phyloP scores from a whole-genome alignment of 805 yeast species.

The Kodamaea kakaduensis region DNA sequence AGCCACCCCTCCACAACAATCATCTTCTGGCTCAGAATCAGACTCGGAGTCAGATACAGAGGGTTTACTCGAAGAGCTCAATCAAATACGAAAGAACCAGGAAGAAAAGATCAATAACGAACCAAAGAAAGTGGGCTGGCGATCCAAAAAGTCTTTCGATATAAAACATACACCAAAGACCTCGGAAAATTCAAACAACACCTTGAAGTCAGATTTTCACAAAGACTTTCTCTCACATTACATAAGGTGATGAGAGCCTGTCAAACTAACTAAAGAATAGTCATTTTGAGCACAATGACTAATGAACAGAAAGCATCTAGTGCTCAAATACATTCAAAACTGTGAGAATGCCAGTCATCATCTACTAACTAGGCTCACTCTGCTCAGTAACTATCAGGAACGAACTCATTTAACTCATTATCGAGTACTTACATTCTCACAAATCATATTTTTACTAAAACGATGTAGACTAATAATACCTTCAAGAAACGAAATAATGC shows the following conservation, averaged over 20 bases:
- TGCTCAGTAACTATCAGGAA: no score
- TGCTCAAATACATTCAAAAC: no score
- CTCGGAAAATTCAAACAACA: conserved; percentile 27
- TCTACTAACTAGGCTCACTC: no score
- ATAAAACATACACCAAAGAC: background rate
- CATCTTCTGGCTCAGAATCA: conserved; percentile 7
- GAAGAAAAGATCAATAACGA: no score
- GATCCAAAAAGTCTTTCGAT: conserved; percentile 10
- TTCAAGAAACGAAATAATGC: conserved; percentile 1
- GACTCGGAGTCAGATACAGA: conserved; percentile 17
- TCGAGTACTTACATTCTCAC: no score
- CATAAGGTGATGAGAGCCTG: conserved; percentile 11
- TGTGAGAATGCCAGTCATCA: no score
- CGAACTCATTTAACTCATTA: no score
- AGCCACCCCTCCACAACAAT: no score
- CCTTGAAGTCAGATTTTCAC: conserved; percentile 33
- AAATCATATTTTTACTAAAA: background rate
- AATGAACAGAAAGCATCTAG: no score
- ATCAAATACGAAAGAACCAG: conserved; percentile 15
- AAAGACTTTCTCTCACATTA: conserved; percentile 33
- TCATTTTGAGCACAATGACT: no score
- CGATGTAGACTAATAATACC: conserved; percentile 6
- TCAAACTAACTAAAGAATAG: no score
- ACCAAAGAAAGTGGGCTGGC: conserved; percentile 8
- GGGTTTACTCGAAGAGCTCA: conserved; percentile 19